phyloP scores from a whole-genome alignment of 257 asterid species.

The Nicotiana otophora region DNA sequence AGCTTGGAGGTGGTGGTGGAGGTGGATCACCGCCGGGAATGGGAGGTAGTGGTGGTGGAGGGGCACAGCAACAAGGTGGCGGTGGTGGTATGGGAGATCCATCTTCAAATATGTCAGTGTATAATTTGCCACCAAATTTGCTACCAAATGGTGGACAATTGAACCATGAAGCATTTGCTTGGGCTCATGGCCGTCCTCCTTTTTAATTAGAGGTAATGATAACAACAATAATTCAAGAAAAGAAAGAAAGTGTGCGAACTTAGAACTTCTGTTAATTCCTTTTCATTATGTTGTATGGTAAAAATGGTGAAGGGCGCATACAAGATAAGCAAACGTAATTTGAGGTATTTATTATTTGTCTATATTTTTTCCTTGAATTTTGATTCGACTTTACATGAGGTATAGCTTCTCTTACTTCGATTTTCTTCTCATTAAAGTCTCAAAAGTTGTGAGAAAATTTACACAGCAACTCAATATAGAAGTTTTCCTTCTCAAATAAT shows the following conservation, averaged over 20 bases:
- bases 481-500: no score
- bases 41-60: constrained; percentile 30
- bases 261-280: not conserved
- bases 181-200: constrained; percentile 58
- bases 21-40: constrained; percentile 25
- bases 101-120: constrained; percentile 23
- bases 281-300: constrained; percentile 9
- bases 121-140: constrained; percentile 33
- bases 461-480: no score
- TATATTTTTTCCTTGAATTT: constrained; percentile 16
- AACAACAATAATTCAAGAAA: not conserved
- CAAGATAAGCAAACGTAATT: not conserved
- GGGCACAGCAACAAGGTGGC: constrained; percentile 18
- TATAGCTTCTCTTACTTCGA: not conserved
- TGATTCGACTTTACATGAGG: not conserved
- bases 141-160: constrained; percentile 40
- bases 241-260: not conserved
- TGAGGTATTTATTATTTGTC: constrained; percentile 6
- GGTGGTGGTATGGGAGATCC: constrained; percentile 39
- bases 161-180: constrained; percentile 44
- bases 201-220: constrained; percentile 27
- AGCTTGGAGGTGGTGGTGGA: constrained; percentile 27
- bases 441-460: no score
- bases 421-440: not conserved
- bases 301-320: not conserved